Conservation (phyloP, 139 green algal genomes). For the Micromonas pusilla region DNA sequence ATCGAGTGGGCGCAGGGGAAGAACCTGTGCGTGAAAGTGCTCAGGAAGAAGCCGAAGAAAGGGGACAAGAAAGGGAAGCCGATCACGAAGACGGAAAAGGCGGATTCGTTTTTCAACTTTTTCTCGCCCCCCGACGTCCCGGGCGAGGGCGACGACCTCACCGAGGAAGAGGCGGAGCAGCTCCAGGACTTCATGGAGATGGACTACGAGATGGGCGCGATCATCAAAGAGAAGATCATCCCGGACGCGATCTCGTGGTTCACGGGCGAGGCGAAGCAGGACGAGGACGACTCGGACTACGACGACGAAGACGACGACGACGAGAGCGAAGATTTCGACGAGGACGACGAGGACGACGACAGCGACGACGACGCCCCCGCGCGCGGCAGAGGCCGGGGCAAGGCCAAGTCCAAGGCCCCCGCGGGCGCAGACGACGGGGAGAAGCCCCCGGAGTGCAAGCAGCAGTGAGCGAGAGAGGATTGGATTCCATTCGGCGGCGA, state of each 20-base stretch:
- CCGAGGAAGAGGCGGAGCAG: conserved; percentile 80
- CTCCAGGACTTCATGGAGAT: conserved; percentile 76
- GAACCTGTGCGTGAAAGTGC: conserved; percentile 82
- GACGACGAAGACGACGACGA: conserved; percentile 46
- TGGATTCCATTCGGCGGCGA: no score
- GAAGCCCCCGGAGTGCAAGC: neutral
- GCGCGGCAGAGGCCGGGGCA: neutral
- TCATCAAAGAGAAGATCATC: conserved; percentile 76
- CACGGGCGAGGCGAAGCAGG: conserved; percentile 81
- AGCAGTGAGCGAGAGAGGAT: neutral
- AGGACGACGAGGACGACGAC: conserved; percentile 55
- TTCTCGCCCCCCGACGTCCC: conserved; percentile 80
- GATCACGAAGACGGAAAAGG: conserved; percentile 76
- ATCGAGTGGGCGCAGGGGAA: conserved; percentile 87
- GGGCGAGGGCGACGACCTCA: conserved; percentile 67
- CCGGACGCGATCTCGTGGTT: conserved; percentile 78
- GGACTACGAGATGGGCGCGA: conserved; percentile 69
- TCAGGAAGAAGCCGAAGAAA: conserved; percentile 95
- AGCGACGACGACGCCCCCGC: conserved; percentile 34
- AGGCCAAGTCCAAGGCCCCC: no score
- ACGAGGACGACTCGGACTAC: conserved; percentile 49
- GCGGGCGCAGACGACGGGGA: neutral
- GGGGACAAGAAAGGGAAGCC: conserved; percentile 57
- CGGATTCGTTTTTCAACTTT: conserved; percentile 90
- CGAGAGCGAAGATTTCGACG: conserved; percentile 50